Base-by-base conservation (phyloP, 2,329 filamentous ascomycete species). In the Apiospora arundinis region DNA sequence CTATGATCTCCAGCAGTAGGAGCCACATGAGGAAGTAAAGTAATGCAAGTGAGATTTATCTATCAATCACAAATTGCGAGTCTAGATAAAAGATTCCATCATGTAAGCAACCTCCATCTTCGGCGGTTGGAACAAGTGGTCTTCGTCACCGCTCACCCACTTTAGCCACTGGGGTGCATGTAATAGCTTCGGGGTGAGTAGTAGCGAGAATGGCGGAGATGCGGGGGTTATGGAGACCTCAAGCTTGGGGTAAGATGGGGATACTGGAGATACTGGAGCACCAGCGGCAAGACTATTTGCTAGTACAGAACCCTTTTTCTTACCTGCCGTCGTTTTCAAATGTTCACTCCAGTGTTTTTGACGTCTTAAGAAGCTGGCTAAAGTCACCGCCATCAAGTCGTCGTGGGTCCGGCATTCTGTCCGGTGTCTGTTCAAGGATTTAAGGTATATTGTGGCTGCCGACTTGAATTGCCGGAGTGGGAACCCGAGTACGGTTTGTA, bases 221-320 rank as follows among this genome's bases (percentile, higher is more conserved):
- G 56, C 32, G 56, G 56, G 56, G 56, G 56, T 63, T 40, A 63
- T 40, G 56, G 56, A 63, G 56, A 63, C 56, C n/a, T 28, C 56
- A 21, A 37, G 16, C 52, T 60, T 60, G 52, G 52, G 52, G 52
- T 60, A 60, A 28, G 32, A 9, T 18, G 16, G 21, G 52, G 18
- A 60, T 21, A 37, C 52, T 60, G 52, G 52, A 18, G 52, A 60
- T 60, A 32, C 9, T 63, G 56, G 52, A 37, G 52, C 32, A 60
- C 28, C 2, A 8, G n/a, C 28, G 52, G 28, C 52, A 60, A 21
- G 12, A 21, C 52, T n/a, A 60, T 32, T 6, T 21, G 49, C 49
- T 56, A 56, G 49, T 7, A 56, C 16, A 16, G 25, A 56, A 56
- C 25, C 48, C 23, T 32, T 25, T 32, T 32, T 52, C 32, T 32